Evolutionary conservation across 768 basidiomycete species (phyloP), one percentile per base, ranked within the genome.

Genomic region (Termitomyces sp.): DNA sequence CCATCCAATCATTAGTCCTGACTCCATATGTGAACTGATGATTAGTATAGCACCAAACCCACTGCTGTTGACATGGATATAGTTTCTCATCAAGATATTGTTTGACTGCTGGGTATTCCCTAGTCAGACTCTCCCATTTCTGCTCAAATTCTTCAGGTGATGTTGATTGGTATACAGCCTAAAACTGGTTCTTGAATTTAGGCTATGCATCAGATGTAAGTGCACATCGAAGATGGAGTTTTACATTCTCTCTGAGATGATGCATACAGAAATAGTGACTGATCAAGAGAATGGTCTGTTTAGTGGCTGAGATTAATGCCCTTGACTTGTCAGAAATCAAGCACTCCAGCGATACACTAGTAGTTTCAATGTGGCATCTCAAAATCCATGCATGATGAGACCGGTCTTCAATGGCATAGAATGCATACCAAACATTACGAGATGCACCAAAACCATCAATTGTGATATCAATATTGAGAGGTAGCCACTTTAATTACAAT

Each of bases 1-100:
- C 72, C 0, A 71, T 63, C 1, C 66, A 58, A 1, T 73, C 70
- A 62, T 68, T 73, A 27, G 72, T 76, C 1, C 71, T 45, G 5
- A 74, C 63, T 0, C 73, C 73, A 23, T 60, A 66, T n/a, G n/a
- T n/a, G n/a, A n/a, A n/a, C n/a, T n/a, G n/a, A n/a, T n/a, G n/a
- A n/a, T n/a, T n/a, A n/a, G n/a, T n/a, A n/a, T n/a, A n/a, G n/a
- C n/a, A n/a, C n/a, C n/a, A n/a, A n/a, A n/a, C n/a, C n/a, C 73
- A 76, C 16, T 63, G 67, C 29, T 69, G 60, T 0, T 64, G 64
- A 42, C 66, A 69, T 2, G 64, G 58, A 54, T 71, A 74, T 0
- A 76, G 23, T 37, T 70, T 65, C 1, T 61, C 56, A 6, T 67
- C 52, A 7, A 74, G 67, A 57, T 75, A 76, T 0, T 29, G 25